Percentiles rank a stretch among this genome's conserved stretches.
Conservation (phyloP, 345 rosid genomes). For the Pugionium dolabratum region DNA sequence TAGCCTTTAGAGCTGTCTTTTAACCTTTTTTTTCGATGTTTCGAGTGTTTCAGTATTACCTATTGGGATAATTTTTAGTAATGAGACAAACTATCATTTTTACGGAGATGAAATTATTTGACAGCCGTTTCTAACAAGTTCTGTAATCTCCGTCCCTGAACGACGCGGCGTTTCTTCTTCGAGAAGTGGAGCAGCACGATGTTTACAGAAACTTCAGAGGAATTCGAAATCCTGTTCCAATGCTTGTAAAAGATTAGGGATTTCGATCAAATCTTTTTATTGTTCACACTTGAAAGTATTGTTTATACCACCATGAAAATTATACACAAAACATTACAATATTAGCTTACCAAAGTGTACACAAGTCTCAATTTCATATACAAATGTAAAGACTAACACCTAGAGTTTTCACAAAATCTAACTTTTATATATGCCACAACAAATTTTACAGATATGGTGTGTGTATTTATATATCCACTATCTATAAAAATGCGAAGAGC, state of each 20-base stretch:
- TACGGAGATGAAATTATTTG: too few relatives aligned
- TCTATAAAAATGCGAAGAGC: conserved; percentile 35
- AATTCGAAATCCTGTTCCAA: too few relatives aligned
- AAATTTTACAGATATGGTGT: too few relatives aligned
- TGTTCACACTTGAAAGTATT: conserved; percentile 39
- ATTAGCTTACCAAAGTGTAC: conserved; percentile 38
- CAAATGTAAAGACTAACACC: conserved; percentile 28
- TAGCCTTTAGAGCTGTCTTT: conserved; percentile 39
- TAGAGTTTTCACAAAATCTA: conserved; percentile 35
- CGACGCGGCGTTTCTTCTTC: too few relatives aligned
- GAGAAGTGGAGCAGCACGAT: too few relatives aligned
- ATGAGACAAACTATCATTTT: conserved; percentile 27
- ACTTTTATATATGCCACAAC: too few relatives aligned
- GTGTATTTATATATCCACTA: neutral
- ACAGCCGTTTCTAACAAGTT: neutral
- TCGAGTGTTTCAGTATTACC: conserved; percentile 34
- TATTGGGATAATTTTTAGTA: conserved; percentile 27
- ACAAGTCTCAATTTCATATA: conserved; percentile 26
- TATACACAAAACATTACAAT: conserved; percentile 40
- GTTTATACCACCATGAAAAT: conserved; percentile 30
- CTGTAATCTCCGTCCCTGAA: too few relatives aligned
- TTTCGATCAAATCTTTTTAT: too few relatives aligned
- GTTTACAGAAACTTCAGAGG: too few relatives aligned
- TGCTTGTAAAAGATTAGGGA: too few relatives aligned
- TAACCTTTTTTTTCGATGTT: neutral